These are phyloP conservation scores for Aegilops longissima DNA, from an alignment of 176 grass and related monocot species.

Conservation along the genomic window DNA sequence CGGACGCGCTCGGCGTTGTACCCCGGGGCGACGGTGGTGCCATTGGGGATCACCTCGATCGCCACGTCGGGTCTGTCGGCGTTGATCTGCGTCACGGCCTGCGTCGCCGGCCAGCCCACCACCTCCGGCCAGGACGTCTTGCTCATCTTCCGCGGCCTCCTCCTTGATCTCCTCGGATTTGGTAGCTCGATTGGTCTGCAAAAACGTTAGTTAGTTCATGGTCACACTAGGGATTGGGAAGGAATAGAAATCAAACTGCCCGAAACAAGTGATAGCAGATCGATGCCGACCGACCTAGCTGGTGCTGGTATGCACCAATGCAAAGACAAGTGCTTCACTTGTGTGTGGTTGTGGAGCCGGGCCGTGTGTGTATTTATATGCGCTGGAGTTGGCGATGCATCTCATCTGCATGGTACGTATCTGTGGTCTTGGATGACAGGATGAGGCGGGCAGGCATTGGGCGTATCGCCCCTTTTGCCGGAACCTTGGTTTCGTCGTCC, in stretches of 20 bases:
- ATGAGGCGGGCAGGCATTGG: not conserved
- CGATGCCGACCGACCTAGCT: too few species aligned
- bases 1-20: conserved; percentile 2
- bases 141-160: not conserved
- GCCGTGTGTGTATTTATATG: not conserved
- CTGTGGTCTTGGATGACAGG: not conserved
- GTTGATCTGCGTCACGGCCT: not conserved
- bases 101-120: not conserved
- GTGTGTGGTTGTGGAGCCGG: not conserved
- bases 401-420: not conserved
- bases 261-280: not conserved
- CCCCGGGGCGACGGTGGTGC: not conserved
- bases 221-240: not conserved
- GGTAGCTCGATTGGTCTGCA: not conserved
- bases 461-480: not conserved
- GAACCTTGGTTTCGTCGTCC: not conserved
- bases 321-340: not conserved
- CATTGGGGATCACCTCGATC: not conserved
- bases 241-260: not conserved
- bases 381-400: not conserved
- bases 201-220: not conserved
- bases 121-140: conserved; percentile 8
- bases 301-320: too few species aligned
- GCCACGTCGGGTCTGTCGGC: not conserved
- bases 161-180: not conserved